Conservation (phyloP, 352 stramenopile genomes). For the Globisporangium paddicum region DNA sequence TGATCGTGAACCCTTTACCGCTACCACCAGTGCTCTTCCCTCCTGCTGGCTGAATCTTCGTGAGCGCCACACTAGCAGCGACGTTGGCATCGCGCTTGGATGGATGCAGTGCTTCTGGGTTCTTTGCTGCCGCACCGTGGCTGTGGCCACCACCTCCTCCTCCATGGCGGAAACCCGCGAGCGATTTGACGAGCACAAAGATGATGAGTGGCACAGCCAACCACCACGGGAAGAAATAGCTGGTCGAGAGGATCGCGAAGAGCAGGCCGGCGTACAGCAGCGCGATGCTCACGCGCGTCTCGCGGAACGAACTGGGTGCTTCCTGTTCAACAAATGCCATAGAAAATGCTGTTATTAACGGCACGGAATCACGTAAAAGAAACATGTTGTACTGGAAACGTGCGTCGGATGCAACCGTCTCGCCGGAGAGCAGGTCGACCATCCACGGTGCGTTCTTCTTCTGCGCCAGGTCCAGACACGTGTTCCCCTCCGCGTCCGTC, state of each 20-base stretch:
- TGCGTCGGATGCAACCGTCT: slow-evolving; percentile 28
- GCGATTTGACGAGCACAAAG: slow-evolving; percentile 41
- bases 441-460: slow-evolving; percentile 37
- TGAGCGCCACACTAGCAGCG: slow-evolving; percentile 26
- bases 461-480: slow-evolving; percentile 36
- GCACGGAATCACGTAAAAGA: background rate
- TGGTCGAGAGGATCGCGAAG: slow-evolving; percentile 50
- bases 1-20: slow-evolving; percentile 1
- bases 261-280: slow-evolving; percentile 44
- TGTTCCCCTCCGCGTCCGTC: slow-evolving; percentile 36
- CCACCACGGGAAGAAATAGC: slow-evolving; percentile 71
- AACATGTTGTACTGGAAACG: background rate
- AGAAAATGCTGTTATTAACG: background rate
- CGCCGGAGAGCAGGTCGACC: slow-evolving; percentile 35
- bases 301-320: slow-evolving; percentile 43
- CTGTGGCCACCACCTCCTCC: slow-evolving; percentile 31
- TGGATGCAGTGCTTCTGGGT: slow-evolving; percentile 24
- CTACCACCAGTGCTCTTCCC: background rate
- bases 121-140: slow-evolving; percentile 30
- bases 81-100: slow-evolving; percentile 44
- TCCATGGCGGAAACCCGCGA: slow-evolving; percentile 37
- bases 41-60: slow-evolving; percentile 14
- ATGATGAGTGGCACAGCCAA: slow-evolving; percentile 55
- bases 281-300: slow-evolving; percentile 45
- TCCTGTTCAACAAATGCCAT: slow-evolving; percentile 1